A percentile compares a stretch with the other conserved stretches of the same genome.
Evolutionary conservation across 1,139 yeast species (phyloP).

Genomic region (Pichia sp.): DNA sequence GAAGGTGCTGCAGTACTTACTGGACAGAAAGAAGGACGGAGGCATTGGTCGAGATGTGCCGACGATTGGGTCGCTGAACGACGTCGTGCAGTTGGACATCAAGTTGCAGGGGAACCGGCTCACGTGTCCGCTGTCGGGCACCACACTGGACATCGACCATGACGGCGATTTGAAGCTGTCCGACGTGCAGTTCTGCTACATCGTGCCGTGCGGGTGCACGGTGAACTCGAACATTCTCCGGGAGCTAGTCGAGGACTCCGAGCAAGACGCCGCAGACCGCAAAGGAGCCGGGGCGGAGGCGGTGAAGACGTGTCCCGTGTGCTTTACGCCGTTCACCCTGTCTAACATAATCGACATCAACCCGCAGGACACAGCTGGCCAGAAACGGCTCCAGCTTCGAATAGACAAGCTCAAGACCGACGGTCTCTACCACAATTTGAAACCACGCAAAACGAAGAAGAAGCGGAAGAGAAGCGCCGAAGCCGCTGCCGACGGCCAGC

Average conservation of each 20-base stretch:
- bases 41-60: constrained; percentile 23
- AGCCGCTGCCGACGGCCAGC: constrained; percentile 27
- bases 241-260: constrained; percentile 23
- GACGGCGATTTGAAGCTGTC: constrained; percentile 14
- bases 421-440: constrained; percentile 49
- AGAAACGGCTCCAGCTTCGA: constrained; percentile 31
- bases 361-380: constrained; percentile 36
- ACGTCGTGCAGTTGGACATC: constrained; percentile 16
- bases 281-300: constrained; percentile 8
- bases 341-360: constrained; percentile 24
- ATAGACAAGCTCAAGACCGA: constrained; percentile 32
- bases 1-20: constrained; percentile 49
- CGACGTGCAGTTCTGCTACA: constrained; percentile 31
- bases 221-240: constrained; percentile 39
- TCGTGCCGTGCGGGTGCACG: constrained; percentile 54
- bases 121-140: constrained; percentile 24
- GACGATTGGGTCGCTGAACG: background rate
- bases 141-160: constrained; percentile 13
- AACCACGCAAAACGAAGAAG: constrained; percentile 24
- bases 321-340: constrained; percentile 27
- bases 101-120: constrained; percentile 17
- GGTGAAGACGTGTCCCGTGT: constrained; percentile 37
- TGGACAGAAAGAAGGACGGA: constrained; percentile 23
- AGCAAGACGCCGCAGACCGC: no score
- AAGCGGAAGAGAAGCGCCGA: constrained; percentile 30